Base-by-base conservation (phyloP, 306 rosid species). In the Vigna angularis region DNA sequence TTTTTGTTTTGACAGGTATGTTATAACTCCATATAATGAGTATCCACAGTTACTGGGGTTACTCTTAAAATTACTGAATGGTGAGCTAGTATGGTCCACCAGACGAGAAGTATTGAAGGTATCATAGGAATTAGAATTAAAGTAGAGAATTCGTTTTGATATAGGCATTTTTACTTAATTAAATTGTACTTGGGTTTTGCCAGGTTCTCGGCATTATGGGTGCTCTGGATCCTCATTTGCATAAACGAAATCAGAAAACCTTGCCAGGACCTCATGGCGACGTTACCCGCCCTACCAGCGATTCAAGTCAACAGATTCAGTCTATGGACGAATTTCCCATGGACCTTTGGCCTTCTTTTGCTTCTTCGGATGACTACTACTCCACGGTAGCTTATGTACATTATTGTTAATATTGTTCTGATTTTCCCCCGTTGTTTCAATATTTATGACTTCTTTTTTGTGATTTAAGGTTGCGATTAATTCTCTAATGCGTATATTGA, bases 121-220 rank as follows among this genome's bases (percentile, higher is more conserved):
- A 70, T 59, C 51, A 62, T 80, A 34, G 71, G 15, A 79, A 72
- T 80, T 26, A 73, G 15, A 79, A 72, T 57, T 36, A 24, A 73
- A 73, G 59, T 75, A 81, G 57, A 64, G 79, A 49, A 61, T 81
- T 70, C 52, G 18, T 78, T 56, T 34, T 79, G 20, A 76, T 15
- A 55, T 55, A 34, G 44, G 48, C 74, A 16, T 59, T 8, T 30
- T 44, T 2, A 0, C 34, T 63, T 36, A 20, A 53, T 50, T 77
- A 75, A 80, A 47, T 47, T 78, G 45, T 77, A 69, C 64, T 77
- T 56, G 83, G 81, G 24, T 61, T 85, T 74, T 28, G 28, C 50
- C 70, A 95, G 99, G 99, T 95, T 76, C 96, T 95, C 66, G 99
- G 99, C 65, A 95, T 95, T 77, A 95, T 95, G 96, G 99, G 99